These are phyloP conservation scores for Alternaria arbusti DNA, from an alignment of 2,329 filamentous ascomycete genomes.

Conservation along the genomic window DNA sequence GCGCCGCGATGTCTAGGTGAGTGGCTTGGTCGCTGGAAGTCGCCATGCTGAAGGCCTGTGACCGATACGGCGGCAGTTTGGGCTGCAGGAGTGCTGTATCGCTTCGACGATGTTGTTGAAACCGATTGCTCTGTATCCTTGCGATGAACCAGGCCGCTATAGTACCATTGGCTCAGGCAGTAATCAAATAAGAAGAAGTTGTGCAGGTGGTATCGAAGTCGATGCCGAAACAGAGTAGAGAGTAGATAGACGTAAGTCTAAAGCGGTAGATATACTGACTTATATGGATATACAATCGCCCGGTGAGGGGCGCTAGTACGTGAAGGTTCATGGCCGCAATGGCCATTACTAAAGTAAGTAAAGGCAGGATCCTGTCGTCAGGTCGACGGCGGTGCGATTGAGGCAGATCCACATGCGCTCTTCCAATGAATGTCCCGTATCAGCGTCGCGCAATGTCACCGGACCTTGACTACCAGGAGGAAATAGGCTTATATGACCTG, in stretches of 20 bases:
- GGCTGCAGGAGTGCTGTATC: too few species aligned
- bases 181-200: neutral
- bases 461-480: neutral
- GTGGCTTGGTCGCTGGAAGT: neutral
- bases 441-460: neutral
- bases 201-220: neutral
- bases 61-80: too few species aligned
- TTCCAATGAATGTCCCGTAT: neutral
- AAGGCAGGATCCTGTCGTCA: neutral
- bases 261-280: neutral
- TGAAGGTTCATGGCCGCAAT: neutral
- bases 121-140: too few species aligned
- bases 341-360: neutral
- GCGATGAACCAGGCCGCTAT: neutral
- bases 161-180: neutral
- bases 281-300: neutral
- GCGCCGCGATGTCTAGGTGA: too few species aligned
- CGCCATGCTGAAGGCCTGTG: neutral
- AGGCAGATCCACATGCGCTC: accelerated
- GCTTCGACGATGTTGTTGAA: too few species aligned
- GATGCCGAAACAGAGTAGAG: neutral
- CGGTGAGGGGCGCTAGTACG: neutral
- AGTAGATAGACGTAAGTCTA: neutral
- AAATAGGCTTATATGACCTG: neutral
- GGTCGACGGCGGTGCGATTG: neutral